phyloP scores from a whole-genome alignment of 1,139 yeast genomes.

The Candida smagusa region DNA sequence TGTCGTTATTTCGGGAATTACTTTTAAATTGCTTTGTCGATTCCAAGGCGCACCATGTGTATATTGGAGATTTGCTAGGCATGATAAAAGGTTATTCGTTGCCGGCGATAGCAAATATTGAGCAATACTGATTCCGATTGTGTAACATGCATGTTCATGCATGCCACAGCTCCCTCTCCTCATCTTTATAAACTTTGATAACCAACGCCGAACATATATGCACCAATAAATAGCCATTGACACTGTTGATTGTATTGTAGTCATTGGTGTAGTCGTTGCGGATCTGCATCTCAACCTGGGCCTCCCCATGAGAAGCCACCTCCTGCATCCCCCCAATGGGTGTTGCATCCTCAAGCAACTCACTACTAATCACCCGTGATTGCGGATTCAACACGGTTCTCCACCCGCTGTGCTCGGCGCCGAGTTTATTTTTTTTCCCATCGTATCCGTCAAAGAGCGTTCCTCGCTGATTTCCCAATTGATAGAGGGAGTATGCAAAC shows the following conservation, averaged over 20 bases:
- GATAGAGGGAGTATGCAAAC: neutral
- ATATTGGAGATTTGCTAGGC: slow-evolving; percentile 5
- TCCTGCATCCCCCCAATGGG: neutral
- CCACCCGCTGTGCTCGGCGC: neutral
- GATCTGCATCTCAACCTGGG: neutral
- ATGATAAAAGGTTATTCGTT: slow-evolving; percentile 3
- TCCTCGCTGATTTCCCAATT: neutral
- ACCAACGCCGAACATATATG: neutral
- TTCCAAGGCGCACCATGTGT: slow-evolving; percentile 5
- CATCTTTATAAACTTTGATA: neutral
- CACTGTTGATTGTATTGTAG: neutral
- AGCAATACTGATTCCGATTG: no score
- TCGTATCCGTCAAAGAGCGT: neutral
- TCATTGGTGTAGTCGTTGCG: neutral
- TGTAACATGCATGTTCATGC: no score
- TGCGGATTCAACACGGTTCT: neutral
- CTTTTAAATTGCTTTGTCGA: slow-evolving; percentile 4
- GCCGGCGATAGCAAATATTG: no score
- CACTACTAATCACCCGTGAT: neutral
- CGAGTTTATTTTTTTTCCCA: neutral
- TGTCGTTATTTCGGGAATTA: slow-evolving; percentile 4
- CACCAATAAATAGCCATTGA: neutral
- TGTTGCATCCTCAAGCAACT: neutral
- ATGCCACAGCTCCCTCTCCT: neutral
- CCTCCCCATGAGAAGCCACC: neutral